Evolutionary conservation across 2,329 filamentous ascomycete genomes (phyloP).

Genomic region (Trichophyton mentagrophytes): DNA sequence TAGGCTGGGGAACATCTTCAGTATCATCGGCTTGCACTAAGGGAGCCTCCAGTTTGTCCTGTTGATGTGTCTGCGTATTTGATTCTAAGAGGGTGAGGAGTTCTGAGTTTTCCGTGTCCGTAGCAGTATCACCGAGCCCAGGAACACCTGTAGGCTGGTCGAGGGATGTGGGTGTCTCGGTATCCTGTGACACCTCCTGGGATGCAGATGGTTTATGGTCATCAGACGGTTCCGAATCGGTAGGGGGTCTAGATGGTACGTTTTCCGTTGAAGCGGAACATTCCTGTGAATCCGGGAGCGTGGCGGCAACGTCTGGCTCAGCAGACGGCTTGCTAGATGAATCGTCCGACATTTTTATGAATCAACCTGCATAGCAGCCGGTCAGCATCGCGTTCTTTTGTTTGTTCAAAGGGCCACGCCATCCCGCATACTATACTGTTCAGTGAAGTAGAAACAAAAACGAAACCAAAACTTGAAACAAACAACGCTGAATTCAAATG

Average conservation of each 20-base stretch:
- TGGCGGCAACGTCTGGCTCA: background rate
- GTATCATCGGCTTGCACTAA: background rate
- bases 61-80: background rate
- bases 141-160: background rate
- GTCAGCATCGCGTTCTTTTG: background rate
- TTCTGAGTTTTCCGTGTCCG: background rate
- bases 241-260: background rate
- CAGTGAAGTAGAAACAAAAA: background rate
- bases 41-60: background rate
- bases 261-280: background rate
- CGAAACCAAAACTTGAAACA: background rate
- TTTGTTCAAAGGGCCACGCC: background rate
- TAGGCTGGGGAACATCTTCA: background rate
- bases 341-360: background rate
- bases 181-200: background rate
- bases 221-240: background rate
- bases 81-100: background rate
- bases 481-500: conserved; percentile 3
- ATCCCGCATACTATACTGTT: background rate
- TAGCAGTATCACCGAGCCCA: background rate
- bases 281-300: background rate
- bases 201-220: background rate
- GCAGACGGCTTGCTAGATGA: background rate
- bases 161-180: background rate
- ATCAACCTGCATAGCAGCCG: background rate